Evolutionary conservation across 768 basidiomycete species (phyloP), one percentile per base, ranked within the genome.

Genomic region (Boletus rubroflammeus): DNA sequence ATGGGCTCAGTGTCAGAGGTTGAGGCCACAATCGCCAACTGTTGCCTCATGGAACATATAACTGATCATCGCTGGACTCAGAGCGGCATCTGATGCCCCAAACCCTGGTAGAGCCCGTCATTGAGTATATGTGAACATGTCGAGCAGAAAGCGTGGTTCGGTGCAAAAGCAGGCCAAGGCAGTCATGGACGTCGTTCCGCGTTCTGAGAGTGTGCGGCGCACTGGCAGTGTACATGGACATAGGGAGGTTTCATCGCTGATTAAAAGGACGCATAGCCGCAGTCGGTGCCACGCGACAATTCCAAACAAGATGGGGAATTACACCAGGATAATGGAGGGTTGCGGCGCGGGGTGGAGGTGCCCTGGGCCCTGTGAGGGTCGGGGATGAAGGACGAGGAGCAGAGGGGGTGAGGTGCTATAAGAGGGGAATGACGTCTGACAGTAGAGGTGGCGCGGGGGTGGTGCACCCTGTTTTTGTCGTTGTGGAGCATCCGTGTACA

Each of bases 391-490:
- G 32, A 17, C 14, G 47, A 17, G 21, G 15, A 47, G 46, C 32
- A 25, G 34, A 36, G 25, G 11, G 34, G 17, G 32, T 47, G 52
- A 54, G 43, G 54, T 47, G 6, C 52, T 29, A 56, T 49, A 64
- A 56, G 57, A 56, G 55, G 64, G 17, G 43, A 46, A 69, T 69
- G 68, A 69, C 66, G 69, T 69, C 68, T 68, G 66, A 70, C 59
- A n/a, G 55, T 58, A 47, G 62, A 51, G 39, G 67, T 68, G 69
- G 67, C 69, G 68, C 66, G 47, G 58, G 26, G 53, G 68, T 59
- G 58, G n/a, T 58, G 66, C 17, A 72, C 68, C 68, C 68, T 63
- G 66, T 69, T 72, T 69, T 69, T 59, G 63, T 67, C 62, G 60
- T 53, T 69, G 68, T 69, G 68, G 68, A 69, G 68, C 68, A 8